phyloP scores from a whole-genome alignment of 257 asterid species.

The Rhazya stricta region DNA sequence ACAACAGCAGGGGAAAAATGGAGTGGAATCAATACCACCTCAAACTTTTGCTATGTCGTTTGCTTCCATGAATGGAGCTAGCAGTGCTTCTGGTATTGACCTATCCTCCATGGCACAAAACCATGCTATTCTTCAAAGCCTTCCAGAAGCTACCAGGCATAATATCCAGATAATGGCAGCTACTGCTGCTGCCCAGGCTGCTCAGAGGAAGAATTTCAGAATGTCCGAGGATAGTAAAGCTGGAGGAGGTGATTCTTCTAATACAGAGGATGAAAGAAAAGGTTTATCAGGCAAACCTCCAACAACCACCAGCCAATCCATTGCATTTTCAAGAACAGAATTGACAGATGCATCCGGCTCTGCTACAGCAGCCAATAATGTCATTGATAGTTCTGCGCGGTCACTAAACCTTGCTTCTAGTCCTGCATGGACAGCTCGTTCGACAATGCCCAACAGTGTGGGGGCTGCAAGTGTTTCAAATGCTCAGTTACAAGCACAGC shows the following conservation, averaged over 20 bases:
- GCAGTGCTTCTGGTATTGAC: conserved; percentile 48
- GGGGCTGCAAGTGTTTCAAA: conserved; percentile 39
- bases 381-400: conserved; percentile 54
- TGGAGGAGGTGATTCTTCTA: conserved; percentile 44
- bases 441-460: conserved; percentile 30
- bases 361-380: conserved; percentile 35
- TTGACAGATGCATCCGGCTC: conserved; percentile 39
- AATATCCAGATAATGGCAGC: conserved; percentile 63
- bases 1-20: conserved; percentile 51
- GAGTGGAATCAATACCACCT: conserved; percentile 52
- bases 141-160: conserved; percentile 63
- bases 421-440: conserved; percentile 39
- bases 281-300: conserved; percentile 36
- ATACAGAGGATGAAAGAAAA: conserved; percentile 60
- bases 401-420: conserved; percentile 35
- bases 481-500: conserved; percentile 55
- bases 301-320: conserved; percentile 52
- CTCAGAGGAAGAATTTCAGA: conserved; percentile 52
- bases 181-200: conserved; percentile 44
- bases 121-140: conserved; percentile 64
- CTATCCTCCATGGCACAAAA: conserved; percentile 63
- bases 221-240: conserved; percentile 54
- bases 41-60: conserved; percentile 83
- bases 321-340: conserved; percentile 67
- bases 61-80: conserved; percentile 57